phyloP scores from a whole-genome alignment of 2,329 filamentous ascomycete genomes.

The Cladophialophora chaetospira region DNA sequence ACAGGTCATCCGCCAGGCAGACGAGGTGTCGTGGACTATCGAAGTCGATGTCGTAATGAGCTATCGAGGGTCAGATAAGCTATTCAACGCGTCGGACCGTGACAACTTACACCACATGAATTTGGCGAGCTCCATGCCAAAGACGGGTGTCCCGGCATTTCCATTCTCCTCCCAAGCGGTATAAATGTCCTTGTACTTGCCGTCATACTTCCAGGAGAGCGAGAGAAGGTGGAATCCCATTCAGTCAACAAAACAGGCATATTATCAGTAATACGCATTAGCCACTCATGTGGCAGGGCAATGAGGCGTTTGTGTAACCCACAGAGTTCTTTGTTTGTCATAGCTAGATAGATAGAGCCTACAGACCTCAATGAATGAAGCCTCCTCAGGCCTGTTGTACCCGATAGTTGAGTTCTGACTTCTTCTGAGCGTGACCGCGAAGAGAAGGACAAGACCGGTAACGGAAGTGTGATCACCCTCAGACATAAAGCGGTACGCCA shows the following conservation, averaged over 20 bases:
- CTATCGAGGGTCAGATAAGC: conserved; percentile 7
- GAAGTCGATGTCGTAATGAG: conserved; percentile 28
- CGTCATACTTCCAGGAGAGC: conserved; percentile 28
- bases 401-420: too few species aligned
- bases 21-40: conserved; percentile 24
- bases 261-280: too few species aligned
- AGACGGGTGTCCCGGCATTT: conserved; percentile 20
- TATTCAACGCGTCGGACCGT: neutral
- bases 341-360: too few species aligned
- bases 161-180: conserved; percentile 29
- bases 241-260: too few species aligned
- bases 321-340: too few species aligned
- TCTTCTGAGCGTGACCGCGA: conserved; percentile 19
- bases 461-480: conserved; percentile 22
- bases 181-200: conserved; percentile 26
- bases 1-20: conserved; percentile 25
- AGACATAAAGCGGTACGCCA: conserved; percentile 27
- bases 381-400: too few species aligned
- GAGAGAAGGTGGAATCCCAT: too few species aligned
- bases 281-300: too few species aligned
- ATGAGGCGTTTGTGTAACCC: too few species aligned
- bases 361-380: too few species aligned
- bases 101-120: conserved; percentile 30
- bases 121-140: conserved; percentile 23
- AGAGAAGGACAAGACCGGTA: conserved; percentile 25